Base-by-base conservation (phyloP, 176 grass and related monocot genomes). In the Avena insularis region DNA sequence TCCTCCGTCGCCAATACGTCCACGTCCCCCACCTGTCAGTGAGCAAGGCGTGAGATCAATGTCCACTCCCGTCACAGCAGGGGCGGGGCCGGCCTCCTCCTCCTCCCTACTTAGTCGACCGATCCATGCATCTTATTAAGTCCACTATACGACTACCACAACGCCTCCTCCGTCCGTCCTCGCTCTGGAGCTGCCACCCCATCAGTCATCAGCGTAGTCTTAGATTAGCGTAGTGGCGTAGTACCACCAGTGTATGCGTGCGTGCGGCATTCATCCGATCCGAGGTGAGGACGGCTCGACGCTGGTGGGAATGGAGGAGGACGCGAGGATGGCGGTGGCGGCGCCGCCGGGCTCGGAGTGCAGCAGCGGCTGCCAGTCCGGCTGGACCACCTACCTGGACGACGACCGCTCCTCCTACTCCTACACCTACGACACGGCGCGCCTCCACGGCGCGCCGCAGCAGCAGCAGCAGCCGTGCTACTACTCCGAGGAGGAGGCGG, bases 341-440 rank as follows among this genome's bases (percentile, higher is more conserved):
- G 91, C 88, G 59, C 82, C 82, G 40, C 40, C 40, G 80, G 91
- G 91, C 78, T 99, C 94, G 25, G 94, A 94, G 67, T 99, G 92
- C 90, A 99, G 94, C 94, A 93, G 97, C 79, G 97, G 97, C 21
- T 97, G 97, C 86, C 97, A 96, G 89, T 99, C 97, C 68, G 97
- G 97, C 57, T 99, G 97, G 97, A 99, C 97, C 40, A 93, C 91
- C 81, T 99, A 99, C 87, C 89, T 99, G 29, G 92, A 96, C 85
- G 92, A 94, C 87, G 90, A 91, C 36, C 86, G 56, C 27, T 93
- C 84, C 8, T 95, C 84, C 84, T 91, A 79, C 87, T 89, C 75
- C 86, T 63, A 64, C 25, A n/a, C 59, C 59, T 23, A 79, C 63
- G 72, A 35, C 64, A 38, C 84, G 69, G 15, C 43, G 6, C 35